Conservation (phyloP, 2,329 filamentous ascomycete species). For the Neonectria ditissima region DNA sequence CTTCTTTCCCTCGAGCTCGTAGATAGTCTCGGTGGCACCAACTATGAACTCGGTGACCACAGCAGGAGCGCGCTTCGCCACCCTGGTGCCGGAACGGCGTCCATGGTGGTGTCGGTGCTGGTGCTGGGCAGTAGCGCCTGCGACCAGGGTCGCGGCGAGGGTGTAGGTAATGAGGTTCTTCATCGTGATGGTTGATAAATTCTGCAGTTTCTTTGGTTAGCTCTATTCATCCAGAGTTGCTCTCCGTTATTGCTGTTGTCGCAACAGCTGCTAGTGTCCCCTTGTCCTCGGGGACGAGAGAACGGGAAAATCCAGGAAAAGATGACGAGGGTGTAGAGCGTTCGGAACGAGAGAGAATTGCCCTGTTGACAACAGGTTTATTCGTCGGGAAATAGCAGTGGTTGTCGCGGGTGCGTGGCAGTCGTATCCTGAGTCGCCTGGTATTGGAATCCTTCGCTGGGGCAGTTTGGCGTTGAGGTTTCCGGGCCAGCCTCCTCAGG, state of each 20-base stretch:
- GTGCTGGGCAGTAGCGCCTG: slow-evolving; percentile 68
- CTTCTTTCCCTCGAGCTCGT: slow-evolving; percentile 74
- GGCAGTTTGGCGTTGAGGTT: slow-evolving; percentile 4
- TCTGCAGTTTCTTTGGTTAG: slow-evolving; percentile 36
- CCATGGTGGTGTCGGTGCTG: slow-evolving; percentile 72
- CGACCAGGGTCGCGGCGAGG: slow-evolving; percentile 65
- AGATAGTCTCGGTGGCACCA: slow-evolving; percentile 75
- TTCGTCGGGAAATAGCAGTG: not conserved
- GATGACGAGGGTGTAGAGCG: not conserved
- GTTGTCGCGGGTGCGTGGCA: not conserved
- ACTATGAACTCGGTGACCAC: slow-evolving; percentile 67
- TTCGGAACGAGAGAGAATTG: slow-evolving; percentile 9
- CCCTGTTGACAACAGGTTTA: not conserved
- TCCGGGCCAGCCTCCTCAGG: not conserved
- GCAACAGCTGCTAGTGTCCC: slow-evolving; percentile 8
- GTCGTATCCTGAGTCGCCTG: slow-evolving; percentile 9
- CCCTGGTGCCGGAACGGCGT: slow-evolving; percentile 63
- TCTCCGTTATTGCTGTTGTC: not conserved
- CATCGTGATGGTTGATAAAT: slow-evolving; percentile 53
- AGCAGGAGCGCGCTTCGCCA: slow-evolving; percentile 60
- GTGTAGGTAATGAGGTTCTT: slow-evolving; percentile 63
- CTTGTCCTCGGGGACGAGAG: slow-evolving; percentile 5
- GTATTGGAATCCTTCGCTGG: not conserved
- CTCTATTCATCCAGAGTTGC: slow-evolving; percentile 21
- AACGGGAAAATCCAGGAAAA: slow-evolving; percentile 12